Base-by-base conservation (phyloP, 441 rosid species). In the Adansonia gregorii region DNA sequence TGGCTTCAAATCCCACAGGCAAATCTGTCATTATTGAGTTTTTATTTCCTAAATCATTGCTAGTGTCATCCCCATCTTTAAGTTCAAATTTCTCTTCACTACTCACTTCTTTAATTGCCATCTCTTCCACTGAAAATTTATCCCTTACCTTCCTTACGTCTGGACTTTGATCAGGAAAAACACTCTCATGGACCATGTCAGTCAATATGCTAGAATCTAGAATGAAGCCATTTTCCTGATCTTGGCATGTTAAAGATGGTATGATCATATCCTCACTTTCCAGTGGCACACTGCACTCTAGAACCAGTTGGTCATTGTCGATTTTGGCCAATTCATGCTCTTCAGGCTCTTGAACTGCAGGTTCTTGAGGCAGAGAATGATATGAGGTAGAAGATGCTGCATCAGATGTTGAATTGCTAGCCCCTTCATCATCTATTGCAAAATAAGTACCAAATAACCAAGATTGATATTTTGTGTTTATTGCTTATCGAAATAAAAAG, bases 371-470 rank as follows among this genome's bases (percentile, higher is more conserved):
- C 27, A 81, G 82, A 45, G 48, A 59, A 77, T 78, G 43, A 39
- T 63, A 7, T 58, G 79, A 63, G 14, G 54, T 10, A 15, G 81
- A 75, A 48, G 76, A 76, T 67, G 27, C 49, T 41, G 73, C 35
- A 45, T 35, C 77, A 45, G 39, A 52, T 67, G 20, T n/a, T 66
- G 82, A 67, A 43, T 17, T 70, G 64, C 54, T 14, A 17, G 43
- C 41, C 72, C 58, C 72, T 15, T 71, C 79, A 58, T 81, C 67
- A 66, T 78, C 89, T 86, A 85, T 63, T 12, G 60, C 78, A 73
- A 55, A 85, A 61, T 20, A 56, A 78, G 65, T 39, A 27, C 35
- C 59, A 43, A 1, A 73, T 49, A 55, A 77, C 54, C 54, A 46
- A 60, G 51, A 61, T 52, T 63, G 61, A 19, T 56, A 76, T 64